A percentile compares a stretch with the other conserved stretches of the same genome.
phyloP scores from a whole-genome alignment of 208 protist genomes.

The Trypanosoma conorhini region DNA sequence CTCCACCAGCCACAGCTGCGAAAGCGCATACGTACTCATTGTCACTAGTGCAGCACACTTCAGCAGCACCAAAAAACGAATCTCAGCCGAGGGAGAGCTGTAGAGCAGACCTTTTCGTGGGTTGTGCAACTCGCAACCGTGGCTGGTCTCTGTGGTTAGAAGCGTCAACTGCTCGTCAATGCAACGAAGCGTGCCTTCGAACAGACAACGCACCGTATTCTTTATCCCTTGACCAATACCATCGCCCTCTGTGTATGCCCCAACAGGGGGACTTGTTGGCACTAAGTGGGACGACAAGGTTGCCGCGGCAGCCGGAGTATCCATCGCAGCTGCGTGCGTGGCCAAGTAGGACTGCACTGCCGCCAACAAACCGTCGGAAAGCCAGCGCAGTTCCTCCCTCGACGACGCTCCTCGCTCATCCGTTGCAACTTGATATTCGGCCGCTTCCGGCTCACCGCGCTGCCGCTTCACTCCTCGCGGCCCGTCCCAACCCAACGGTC shows the following conservation, averaged over 20 bases:
- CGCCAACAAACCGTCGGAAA: slow-evolving; percentile 20
- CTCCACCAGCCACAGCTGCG: slow-evolving; percentile 37
- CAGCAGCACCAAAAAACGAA: slow-evolving; percentile 55
- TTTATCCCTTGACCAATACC: neutral
- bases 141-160: slow-evolving; percentile 18
- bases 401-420: neutral
- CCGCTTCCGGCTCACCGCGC: slow-evolving; percentile 3
- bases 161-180: slow-evolving; percentile 37
- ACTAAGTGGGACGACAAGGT: too few species aligned
- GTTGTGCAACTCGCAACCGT: neutral
- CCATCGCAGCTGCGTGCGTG: slow-evolving; percentile 1
- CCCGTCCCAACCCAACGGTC: neutral
- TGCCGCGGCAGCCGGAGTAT: neutral
- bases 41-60: slow-evolving; percentile 50
- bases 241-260: neutral
- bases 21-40: slow-evolving; percentile 38
- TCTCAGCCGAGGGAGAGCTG: slow-evolving; percentile 31
- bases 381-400: neutral
- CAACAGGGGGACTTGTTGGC: neutral
- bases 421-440: neutral
- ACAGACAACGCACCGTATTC: slow-evolving; percentile 9
- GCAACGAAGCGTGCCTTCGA: slow-evolving; percentile 23
- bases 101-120: neutral
- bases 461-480: neutral
- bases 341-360: slow-evolving; percentile 16